A percentile compares a stretch with the other conserved stretches of the same genome.
These are phyloP conservation scores for Dillenia turbinata DNA, from an alignment of 164 flowering plant genomes.

Conservation along the genomic window DNA sequence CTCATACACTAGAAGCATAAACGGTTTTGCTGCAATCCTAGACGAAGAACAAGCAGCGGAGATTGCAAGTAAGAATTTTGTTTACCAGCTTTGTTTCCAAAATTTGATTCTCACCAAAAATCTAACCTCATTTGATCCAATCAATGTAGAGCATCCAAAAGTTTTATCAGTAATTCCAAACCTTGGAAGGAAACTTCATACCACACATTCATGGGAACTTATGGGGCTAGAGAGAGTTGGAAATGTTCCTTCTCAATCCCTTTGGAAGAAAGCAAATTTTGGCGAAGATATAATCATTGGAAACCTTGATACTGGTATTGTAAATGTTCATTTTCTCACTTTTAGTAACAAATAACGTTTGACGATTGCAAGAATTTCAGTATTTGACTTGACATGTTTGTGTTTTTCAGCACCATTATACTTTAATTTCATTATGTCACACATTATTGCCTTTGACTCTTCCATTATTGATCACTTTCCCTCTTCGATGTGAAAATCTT, in stretches of 20 bases:
- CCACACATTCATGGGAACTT: slow-evolving; percentile 69
- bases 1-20: slow-evolving; percentile 52
- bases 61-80: slow-evolving; percentile 36
- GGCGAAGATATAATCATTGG: slow-evolving; percentile 71
- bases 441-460: neutral
- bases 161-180: slow-evolving; percentile 60
- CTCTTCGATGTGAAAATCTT: neutral
- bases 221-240: slow-evolving; percentile 43
- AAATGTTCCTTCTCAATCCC: slow-evolving; percentile 19
- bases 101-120: neutral
- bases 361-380: too few relatives aligned
- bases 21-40: slow-evolving; percentile 69
- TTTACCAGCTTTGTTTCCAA: neutral
- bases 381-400: too few relatives aligned
- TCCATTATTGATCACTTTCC: slow-evolving; percentile 6
- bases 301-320: slow-evolving; percentile 66
- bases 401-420: too few relatives aligned
- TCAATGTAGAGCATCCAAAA: slow-evolving; percentile 46
- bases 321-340: neutral
- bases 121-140: neutral
- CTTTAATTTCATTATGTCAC: neutral
- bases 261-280: slow-evolving; percentile 59
- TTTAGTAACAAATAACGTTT: neutral
- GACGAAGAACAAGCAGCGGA: slow-evolving; percentile 57
- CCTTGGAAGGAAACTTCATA: slow-evolving; percentile 44